Evolutionary conservation across 2,329 filamentous ascomycete genomes (phyloP).

Genomic region (Sclerotinia nivalis): DNA sequence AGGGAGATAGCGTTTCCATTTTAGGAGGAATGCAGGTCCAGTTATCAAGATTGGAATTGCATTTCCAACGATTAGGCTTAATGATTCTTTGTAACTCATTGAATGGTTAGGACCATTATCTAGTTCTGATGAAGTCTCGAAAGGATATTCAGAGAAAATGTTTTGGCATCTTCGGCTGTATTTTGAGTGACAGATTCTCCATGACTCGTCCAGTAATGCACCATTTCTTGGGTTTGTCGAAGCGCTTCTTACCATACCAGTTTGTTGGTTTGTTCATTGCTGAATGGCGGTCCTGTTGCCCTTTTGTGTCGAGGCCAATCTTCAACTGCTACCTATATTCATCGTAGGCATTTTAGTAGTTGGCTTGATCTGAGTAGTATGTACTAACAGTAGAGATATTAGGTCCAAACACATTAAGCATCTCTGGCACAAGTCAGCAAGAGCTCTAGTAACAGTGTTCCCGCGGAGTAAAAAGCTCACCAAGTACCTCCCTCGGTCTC

Average conservation of each 20-base stretch:
- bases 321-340: neutral
- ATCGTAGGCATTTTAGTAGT: neutral
- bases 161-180: neutral
- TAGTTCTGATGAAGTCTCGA: fast-evolving
- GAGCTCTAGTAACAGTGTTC: neutral
- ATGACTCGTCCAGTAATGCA: neutral
- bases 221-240: neutral
- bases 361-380: neutral
- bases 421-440: neutral
- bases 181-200: neutral
- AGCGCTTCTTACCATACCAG: neutral
- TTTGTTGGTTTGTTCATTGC: neutral
- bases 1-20: neutral
- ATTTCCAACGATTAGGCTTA: neutral
- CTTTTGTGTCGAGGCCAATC: neutral
- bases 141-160: neutral
- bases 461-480: neutral
- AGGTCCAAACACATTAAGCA: neutral
- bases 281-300: neutral
- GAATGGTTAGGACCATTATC: neutral
- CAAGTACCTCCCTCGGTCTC: neutral
- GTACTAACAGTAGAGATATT: neutral
- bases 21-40: neutral
- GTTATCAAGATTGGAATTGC: neutral
- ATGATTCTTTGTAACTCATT: neutral